phyloP scores from a whole-genome alignment of 2,329 filamentous ascomycete species.

The Huntiella decipiens region DNA sequence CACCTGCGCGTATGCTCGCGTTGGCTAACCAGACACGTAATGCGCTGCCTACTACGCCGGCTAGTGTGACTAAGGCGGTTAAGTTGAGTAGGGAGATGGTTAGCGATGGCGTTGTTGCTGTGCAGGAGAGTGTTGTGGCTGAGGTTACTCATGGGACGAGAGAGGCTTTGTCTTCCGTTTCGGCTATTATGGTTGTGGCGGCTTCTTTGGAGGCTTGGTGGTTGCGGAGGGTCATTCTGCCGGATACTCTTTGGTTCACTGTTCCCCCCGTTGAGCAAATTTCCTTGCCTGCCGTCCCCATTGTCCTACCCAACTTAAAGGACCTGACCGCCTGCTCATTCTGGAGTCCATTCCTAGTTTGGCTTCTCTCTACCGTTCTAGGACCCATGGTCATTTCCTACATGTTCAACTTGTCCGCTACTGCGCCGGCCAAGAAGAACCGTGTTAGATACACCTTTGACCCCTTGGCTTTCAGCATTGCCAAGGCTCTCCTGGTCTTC shows the following conservation, averaged over 20 bases:
- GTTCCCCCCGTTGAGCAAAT: conserved; percentile 42
- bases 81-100: conserved; percentile 53
- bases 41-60: conserved; percentile 62
- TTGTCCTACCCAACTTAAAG: conserved; percentile 67
- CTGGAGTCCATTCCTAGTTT: conserved; percentile 66
- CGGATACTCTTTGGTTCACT: conserved; percentile 53
- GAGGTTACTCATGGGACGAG: conserved; percentile 48
- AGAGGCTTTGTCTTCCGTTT: conserved; percentile 51
- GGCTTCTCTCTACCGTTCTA: conserved; percentile 52
- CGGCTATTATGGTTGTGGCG: conserved; percentile 50
- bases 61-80: conserved; percentile 55
- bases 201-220: conserved; percentile 50
- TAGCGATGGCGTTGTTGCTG: conserved; percentile 39
- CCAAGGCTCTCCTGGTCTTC: conserved; percentile 66
- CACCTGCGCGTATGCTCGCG: conserved; percentile 29
- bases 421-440: conserved; percentile 19
- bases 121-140: conserved; percentile 46
- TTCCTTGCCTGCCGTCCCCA: conserved; percentile 35
- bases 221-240: conserved; percentile 51
- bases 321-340: conserved; percentile 55
- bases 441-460: conserved; percentile 48
- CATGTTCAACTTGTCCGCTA: conserved; percentile 67
- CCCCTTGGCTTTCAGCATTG: conserved; percentile 75
- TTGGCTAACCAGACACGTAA: conserved; percentile 36
- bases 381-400: conserved; percentile 58